Evolutionary conservation across 192 early-diverging fungal species (phyloP).

Genomic region (Entomortierella beljakovae): DNA sequence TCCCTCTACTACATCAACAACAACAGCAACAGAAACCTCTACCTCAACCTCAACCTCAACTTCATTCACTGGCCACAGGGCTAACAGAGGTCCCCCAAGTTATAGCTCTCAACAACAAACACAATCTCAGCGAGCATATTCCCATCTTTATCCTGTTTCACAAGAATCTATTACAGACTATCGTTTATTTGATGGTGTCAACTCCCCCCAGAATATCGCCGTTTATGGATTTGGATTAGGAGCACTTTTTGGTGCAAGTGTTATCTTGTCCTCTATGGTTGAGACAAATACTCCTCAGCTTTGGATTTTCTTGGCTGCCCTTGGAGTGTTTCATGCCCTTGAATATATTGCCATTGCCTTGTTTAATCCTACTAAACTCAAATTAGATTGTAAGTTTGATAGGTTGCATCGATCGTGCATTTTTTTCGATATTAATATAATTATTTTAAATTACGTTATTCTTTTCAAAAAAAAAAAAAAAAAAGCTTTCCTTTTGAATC

Average conservation of each 20-base stretch:
- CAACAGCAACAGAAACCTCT: neutral
- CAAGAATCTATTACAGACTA: constrained; percentile 55
- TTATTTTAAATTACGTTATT: neutral
- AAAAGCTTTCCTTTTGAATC: constrained; percentile 80
- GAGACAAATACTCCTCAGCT: constrained; percentile 60
- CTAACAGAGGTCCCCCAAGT: constrained; percentile 5
- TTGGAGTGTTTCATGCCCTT: constrained; percentile 84
- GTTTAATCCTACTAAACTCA: constrained; percentile 76
- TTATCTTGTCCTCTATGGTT: constrained; percentile 48
- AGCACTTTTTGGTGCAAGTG: constrained; percentile 65
- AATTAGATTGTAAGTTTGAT: constrained; percentile 72
- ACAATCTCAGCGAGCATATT: constrained; percentile 2
- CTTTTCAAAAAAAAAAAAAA: constrained; percentile 23
- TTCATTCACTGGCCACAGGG: neutral
- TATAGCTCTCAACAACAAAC: neutral
- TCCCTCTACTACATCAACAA: neutral
- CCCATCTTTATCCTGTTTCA: neutral
- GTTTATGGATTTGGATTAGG: constrained; percentile 80
- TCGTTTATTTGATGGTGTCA: constrained; percentile 69
- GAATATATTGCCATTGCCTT: constrained; percentile 92
- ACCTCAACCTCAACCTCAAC: neutral
- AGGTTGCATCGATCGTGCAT: neutral
- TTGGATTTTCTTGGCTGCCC: constrained; percentile 73
- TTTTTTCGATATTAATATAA: too few species aligned
- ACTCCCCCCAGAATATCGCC: constrained; percentile 87